Evolutionary conservation across 83 land plant genomes (phyloP), one percentile per base, ranked within the genome.

Genomic region (Picea abies): DNA sequence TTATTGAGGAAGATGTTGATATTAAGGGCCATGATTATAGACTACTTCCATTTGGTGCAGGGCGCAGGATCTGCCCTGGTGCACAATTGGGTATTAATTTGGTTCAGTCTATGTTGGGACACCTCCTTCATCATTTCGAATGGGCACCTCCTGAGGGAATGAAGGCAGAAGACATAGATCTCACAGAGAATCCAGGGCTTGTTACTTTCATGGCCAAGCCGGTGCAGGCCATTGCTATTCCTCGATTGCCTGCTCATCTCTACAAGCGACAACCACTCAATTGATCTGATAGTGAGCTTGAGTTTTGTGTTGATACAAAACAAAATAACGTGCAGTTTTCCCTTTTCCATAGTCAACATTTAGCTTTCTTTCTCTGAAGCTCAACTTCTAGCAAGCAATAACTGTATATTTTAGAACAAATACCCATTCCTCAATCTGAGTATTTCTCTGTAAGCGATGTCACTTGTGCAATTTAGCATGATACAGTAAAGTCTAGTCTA

Each of bases 41-140:
- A 60, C 83, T 98, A 7, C 87, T 98, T 66, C 99, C 99, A 20
- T 98, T 98, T 80, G 99, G 99, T 6, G 94, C 99, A 0, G 99
- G 99, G 22, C 81, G 99, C 73, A 77, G 99, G 32, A 93, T 97
- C 15, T 98, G 99, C 83, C 99, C 99, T 0, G 97, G 99, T 5
- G 94, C 98, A 15, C 97, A 94, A 77, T 88, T 98, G 60, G 99
- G 96, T 11, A 81, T 96, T 44, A 88, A 91, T 78, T 84, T 97
- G 88, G 97, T 95, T 44, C 84, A 90, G 44, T 90, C 97, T 10
- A 95, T 95, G 99, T 83, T 95, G 65, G 99, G 91, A 3, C 89
- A 94, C 66, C 81, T 97, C 56, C 84, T 97, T 81, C 99, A 97
- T 90, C 99, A 95, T 70, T 97, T 97, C 84, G 23, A 56, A 5